A percentile compares a stretch with the other conserved stretches of the same genome.
Evolutionary conservation across 2,329 filamentous ascomycete genomes (phyloP).

Genomic region (Colletotrichum sojae): DNA sequence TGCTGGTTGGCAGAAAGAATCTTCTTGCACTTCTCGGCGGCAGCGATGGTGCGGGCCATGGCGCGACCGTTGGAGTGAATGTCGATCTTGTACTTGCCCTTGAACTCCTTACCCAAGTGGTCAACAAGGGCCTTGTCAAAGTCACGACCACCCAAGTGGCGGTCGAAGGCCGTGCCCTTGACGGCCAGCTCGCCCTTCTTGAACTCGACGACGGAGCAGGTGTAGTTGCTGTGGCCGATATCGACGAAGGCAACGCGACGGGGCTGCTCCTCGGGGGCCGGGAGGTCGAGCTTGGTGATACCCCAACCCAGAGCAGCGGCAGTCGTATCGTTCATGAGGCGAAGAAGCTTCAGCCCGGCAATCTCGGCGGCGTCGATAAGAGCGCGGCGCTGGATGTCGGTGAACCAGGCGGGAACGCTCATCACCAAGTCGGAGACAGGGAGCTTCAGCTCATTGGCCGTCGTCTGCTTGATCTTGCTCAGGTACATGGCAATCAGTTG

Average conservation of each 20-base stretch:
- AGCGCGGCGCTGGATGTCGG: conserved; percentile 89
- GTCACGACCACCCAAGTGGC: conserved; percentile 96
- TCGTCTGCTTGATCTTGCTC: conserved; percentile 92
- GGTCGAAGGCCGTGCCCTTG: conserved; percentile 92
- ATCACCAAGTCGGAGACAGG: conserved; percentile 94
- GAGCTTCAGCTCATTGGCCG: conserved; percentile 87
- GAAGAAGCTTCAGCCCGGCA: conserved; percentile 90
- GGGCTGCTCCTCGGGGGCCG: conserved; percentile 89
- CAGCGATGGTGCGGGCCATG: conserved; percentile 85
- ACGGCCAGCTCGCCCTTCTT: conserved; percentile 96
- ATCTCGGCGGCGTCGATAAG: conserved; percentile 94
- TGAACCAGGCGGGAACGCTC: conserved; percentile 97
- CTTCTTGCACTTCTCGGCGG: conserved; percentile 98
- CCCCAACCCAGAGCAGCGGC: conserved; percentile 96
- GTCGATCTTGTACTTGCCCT: conserved; percentile 98
- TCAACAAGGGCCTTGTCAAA: conserved; percentile 96
- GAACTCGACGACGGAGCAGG: conserved; percentile 94
- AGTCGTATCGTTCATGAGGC: conserved; percentile 98
- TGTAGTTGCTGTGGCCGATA: conserved; percentile 97
- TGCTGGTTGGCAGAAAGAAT: conserved; percentile 94
- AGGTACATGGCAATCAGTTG: conserved; percentile 97
- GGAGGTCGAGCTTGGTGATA: conserved; percentile 97
- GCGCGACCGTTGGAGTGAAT: conserved; percentile 93
- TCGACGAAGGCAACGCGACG: conserved; percentile 93
- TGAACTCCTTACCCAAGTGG: conserved; percentile 96